Base-by-base conservation (phyloP, 768 basidiomycete genomes). In the Cytidiella melzeri region DNA sequence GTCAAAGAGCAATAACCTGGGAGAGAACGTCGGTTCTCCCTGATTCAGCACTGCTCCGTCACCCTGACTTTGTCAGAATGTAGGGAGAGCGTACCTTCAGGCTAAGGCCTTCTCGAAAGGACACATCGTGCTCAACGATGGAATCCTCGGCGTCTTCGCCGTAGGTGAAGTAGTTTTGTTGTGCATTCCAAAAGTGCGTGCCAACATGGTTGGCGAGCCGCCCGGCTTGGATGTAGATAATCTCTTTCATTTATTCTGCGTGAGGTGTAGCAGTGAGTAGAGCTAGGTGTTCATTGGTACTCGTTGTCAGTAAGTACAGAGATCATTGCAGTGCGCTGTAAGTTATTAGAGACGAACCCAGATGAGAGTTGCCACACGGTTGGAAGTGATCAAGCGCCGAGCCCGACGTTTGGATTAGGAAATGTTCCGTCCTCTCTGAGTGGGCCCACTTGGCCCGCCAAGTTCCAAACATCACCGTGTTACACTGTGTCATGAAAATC, bases 181-280 rank as follows among this genome's bases (percentile, higher is more conserved):
- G 87, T 1, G 84, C 76, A 58, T 89, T 89, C 86, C 86, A 91
- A 57, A 87, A 89, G 58, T 90, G 87, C 0, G 85, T 79, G 41
- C 85, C 86, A 18, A 75, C 65, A 59, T 81, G 80, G 59, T 90
- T 89, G 18, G 87, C 73, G 39, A 77, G 58, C 27, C 70, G 62
- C 48, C 87, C 87, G 0, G 84, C 84, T 64, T 90, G 87, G 44
- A 91, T 69, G 62, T 91, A 83, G 50, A 91, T 64, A 53, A 89
- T 87, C 61, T 91, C 87, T 59, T 75, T 80, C 87, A 89, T 89
- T n/a, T n/a, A n/a, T n/a, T n/a, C n/a, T n/a, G n/a, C n/a, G n/a
- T n/a, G n/a, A n/a, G n/a, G n/a, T n/a, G n/a, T n/a, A n/a, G n/a
- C n/a, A n/a, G n/a, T n/a, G n/a, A n/a, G n/a, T n/a, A n/a, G n/a